phyloP scores from a whole-genome alignment of 129 eudicot genomes.

The Flaveria bidentis region DNA sequence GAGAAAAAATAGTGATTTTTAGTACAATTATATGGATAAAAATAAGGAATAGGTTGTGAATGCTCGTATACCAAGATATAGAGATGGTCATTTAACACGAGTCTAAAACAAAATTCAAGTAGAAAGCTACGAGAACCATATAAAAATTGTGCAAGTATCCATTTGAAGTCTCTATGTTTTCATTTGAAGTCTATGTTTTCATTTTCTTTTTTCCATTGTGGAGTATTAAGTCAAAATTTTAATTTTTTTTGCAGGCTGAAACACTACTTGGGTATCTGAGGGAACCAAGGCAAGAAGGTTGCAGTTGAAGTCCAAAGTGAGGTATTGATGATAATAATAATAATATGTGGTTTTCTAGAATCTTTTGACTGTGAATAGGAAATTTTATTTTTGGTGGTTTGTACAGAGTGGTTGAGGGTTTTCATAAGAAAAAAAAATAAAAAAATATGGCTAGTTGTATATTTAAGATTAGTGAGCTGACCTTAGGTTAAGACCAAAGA shows the following conservation, averaged over 20 bases:
- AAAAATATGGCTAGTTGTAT: conserved; percentile 34
- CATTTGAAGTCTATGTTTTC: background rate
- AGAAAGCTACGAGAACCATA: too few species aligned
- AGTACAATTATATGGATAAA: too few species aligned
- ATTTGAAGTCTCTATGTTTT: background rate
- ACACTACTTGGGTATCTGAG: conserved; percentile 70
- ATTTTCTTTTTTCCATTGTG: background rate
- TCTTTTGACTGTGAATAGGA: conserved; percentile 54
- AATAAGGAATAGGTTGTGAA: too few species aligned
- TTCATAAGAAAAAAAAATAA: conserved; percentile 16
- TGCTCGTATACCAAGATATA: too few species aligned
- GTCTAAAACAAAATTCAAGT: too few species aligned
- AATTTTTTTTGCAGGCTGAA: conserved; percentile 69
- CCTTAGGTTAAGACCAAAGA: conserved; percentile 27
- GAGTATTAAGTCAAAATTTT: background rate
- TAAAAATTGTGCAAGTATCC: too few species aligned
- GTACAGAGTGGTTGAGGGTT: conserved; percentile 59
- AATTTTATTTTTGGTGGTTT: conserved; percentile 34
- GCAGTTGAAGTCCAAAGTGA: conserved; percentile 61
- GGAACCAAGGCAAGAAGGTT: conserved; percentile 89
- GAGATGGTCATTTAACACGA: too few species aligned
- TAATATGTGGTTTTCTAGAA: conserved; percentile 8
- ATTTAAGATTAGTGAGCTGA: conserved; percentile 38
- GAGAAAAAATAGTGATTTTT: too few species aligned
- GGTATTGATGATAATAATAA: conserved; percentile 20